Evolutionary conservation across 441 rosid species (phyloP), one percentile per base, ranked within the genome.

Genomic region (Mallotus japonicus): DNA sequence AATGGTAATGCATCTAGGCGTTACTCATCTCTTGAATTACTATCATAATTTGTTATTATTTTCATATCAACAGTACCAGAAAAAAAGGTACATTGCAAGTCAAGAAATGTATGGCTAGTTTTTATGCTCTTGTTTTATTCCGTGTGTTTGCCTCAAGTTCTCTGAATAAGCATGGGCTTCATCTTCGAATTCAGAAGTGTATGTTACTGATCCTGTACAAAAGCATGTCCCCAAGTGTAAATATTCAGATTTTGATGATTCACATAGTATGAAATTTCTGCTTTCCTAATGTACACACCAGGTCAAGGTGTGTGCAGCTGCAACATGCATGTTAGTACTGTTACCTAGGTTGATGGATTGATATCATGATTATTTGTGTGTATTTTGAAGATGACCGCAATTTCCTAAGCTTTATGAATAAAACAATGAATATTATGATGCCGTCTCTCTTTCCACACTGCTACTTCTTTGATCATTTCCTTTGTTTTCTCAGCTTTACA

Each of bases 401-500:
- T 55, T n/a, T 55, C 40, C 40, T 37, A 6, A 53, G 10, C 28
- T 19, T 54, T 22, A 19, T 32, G 34, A 44, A 44, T 13, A 44
- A 44, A 58, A 32, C 53, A 50, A 58, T 11, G 37, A 65, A 65
- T 46, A 59, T 53, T 40, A 6, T 22, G 47, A 3, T 58, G 44
- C 14, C 28, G 8, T 71, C 34, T 4, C n/a, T 10, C 20, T 15
- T 5, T 62, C 28, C 0, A 5, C 4, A 20, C 50, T 60, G 37
- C 40, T 50, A 4, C 46, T 19, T 57, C 46, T 32, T 57, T 42
- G 2, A 37, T n/a, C 32, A 50, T 47, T 1, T 46, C 65, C 54
- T 66, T 58, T 49, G 49, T 28, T 54, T 71, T 73, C 40, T 47
- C 78, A 87, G 91, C 85, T 85, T 79, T 81, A 84, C 81, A 84